phyloP scores from a whole-genome alignment of 441 rosid genomes.

The Adansonia grandidieri region DNA sequence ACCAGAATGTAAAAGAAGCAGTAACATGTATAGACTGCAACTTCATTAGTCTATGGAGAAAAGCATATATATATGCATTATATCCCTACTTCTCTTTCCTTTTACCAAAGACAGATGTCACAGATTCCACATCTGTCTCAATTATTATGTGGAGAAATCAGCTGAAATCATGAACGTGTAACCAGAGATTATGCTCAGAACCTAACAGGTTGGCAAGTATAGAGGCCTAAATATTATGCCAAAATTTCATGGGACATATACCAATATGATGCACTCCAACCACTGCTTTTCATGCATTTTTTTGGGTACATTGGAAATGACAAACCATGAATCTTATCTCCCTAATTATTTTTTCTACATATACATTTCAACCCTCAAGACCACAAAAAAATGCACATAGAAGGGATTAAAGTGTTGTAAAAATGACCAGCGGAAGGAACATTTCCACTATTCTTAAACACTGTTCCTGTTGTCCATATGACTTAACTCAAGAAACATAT shows the following conservation, averaged over 20 bases:
- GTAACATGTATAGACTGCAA: neutral
- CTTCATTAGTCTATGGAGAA: neutral
- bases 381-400: neutral
- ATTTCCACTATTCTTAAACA: slow-evolving; percentile 1
- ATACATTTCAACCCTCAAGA: neutral
- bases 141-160: neutral
- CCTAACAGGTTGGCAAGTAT: neutral
- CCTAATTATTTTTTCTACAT: neutral
- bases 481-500: neutral
- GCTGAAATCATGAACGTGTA: neutral
- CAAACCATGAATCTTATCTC: neutral
- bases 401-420: neutral
- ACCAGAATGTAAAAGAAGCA: neutral
- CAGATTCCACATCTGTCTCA: neutral
- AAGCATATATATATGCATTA: neutral
- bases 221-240: neutral
- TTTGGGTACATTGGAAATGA: neutral
- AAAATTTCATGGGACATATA: neutral
- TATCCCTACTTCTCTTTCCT: neutral
- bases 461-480: neutral
- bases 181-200: neutral
- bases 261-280: neutral
- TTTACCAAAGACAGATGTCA: neutral
- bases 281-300: neutral
- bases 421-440: neutral